These are phyloP conservation scores for Leccinum idahoense DNA, from an alignment of 1,284 basidiomycete species.

Conservation along the genomic window DNA sequence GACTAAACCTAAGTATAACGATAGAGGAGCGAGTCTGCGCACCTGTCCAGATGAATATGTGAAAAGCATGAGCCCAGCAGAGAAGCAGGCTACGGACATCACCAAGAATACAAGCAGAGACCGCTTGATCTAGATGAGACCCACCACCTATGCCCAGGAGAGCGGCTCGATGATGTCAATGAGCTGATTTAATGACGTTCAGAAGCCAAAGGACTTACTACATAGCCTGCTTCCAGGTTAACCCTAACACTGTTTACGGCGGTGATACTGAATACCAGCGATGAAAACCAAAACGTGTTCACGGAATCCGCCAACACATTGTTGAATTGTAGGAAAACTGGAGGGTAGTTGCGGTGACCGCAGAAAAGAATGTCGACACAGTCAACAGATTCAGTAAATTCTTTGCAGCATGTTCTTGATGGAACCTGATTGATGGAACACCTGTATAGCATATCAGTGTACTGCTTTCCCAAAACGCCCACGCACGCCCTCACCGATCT, in stretches of 20 bases:
- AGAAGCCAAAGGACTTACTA: conserved; percentile 40
- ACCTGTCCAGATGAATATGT: conserved; percentile 47
- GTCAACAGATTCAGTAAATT: conserved; percentile 53
- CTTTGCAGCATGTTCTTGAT: conserved; percentile 49
- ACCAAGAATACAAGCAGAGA: conserved; percentile 54
- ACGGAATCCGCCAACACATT: conserved; percentile 36
- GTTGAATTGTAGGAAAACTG: conserved; percentile 42
- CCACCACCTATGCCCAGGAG: conserved; percentile 51
- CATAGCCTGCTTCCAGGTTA: conserved; percentile 57
- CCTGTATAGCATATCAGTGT: conserved; percentile 34
- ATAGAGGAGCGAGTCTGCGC: conserved; percentile 21
- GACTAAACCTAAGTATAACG: conserved; percentile 14
- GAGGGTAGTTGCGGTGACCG: conserved; percentile 33
- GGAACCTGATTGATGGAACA: conserved; percentile 56
- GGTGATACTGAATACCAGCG: conserved; percentile 57
- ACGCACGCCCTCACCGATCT: conserved; percentile 40
- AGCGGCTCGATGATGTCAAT: conserved; percentile 41
- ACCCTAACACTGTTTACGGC: conserved; percentile 55
- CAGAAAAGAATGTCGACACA: conserved; percentile 38
- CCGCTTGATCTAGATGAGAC: conserved; percentile 54
- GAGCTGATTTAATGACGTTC: conserved; percentile 4
- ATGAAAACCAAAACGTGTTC: conserved; percentile 59
- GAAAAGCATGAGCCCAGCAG: conserved; percentile 50
- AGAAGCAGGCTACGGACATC: conserved; percentile 54
- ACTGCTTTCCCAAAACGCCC: conserved; percentile 13